phyloP scores from a whole-genome alignment of 1,139 yeast species.

The Hyphopichia fennica region DNA sequence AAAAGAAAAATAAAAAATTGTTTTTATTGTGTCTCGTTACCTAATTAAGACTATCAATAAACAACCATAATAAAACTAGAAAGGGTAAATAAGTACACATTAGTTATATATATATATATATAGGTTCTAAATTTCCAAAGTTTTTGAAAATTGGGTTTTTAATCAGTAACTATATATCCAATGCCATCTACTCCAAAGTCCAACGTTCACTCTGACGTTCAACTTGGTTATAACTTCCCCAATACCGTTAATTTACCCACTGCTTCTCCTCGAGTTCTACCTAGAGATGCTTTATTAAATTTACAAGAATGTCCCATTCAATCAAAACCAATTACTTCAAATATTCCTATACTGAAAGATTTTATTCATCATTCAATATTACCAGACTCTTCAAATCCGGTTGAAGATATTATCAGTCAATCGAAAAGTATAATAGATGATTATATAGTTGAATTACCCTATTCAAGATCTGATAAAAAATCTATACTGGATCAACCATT shows the following conservation, averaged over 20 bases:
- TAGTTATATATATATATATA: too few species aligned
- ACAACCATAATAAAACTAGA: neutral
- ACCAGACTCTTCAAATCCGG: conserved; percentile 24
- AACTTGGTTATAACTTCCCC: conserved; percentile 24
- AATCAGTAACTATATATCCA: neutral
- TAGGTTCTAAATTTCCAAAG: neutral
- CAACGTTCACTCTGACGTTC: neutral
- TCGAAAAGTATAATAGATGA: conserved; percentile 18
- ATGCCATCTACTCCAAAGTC: neutral
- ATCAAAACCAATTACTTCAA: conserved; percentile 14
- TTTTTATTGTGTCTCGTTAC: neutral
- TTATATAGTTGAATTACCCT: conserved; percentile 21
- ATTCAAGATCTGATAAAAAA: conserved; percentile 2
- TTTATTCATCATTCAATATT: neutral
- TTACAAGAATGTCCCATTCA: conserved; percentile 11
- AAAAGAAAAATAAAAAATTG: neutral
- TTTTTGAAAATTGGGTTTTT: neutral
- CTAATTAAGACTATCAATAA: neutral
- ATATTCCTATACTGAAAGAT: conserved; percentile 2
- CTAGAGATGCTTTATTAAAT: conserved; percentile 22
- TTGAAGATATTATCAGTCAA: conserved; percentile 25
- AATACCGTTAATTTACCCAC: conserved; percentile 11
- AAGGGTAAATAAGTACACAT: neutral
- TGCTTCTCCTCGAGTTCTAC: conserved; percentile 5
- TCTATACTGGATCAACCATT: neutral